These are phyloP conservation scores for Paecilomyces sp. DNA, from an alignment of 2,329 filamentous ascomycete genomes.

Conservation along the genomic window DNA sequence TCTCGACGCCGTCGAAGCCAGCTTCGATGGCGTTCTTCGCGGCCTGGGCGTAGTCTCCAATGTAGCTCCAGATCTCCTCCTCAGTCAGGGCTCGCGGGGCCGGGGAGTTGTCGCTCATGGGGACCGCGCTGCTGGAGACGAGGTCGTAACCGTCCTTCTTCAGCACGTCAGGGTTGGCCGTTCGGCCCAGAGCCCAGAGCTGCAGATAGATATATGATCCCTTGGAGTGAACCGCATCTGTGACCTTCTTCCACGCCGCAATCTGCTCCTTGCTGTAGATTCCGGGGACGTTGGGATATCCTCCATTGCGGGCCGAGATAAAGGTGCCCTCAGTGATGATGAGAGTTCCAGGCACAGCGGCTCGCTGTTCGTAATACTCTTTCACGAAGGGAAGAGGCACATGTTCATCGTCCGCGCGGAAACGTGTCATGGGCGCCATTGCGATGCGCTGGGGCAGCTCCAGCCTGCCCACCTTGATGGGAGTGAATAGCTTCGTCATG, in stretches of 20 bases:
- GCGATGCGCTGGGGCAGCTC: slow-evolving; percentile 42
- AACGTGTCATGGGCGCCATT: slow-evolving; percentile 54
- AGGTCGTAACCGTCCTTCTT: slow-evolving; percentile 5
- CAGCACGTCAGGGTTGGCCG: slow-evolving; percentile 34
- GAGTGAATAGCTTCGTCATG: slow-evolving; percentile 12
- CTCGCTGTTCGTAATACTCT: slow-evolving; percentile 51
- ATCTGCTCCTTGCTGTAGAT: slow-evolving; percentile 53
- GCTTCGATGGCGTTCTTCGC: slow-evolving; percentile 42
- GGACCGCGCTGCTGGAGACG: background rate
- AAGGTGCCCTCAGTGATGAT: slow-evolving; percentile 54
- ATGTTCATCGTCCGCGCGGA: slow-evolving; percentile 44
- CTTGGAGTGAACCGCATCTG: slow-evolving; percentile 56
- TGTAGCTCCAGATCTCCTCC: background rate
- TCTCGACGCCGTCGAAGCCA: slow-evolving; percentile 70
- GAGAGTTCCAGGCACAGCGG: slow-evolving; percentile 46
- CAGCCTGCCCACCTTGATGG: slow-evolving; percentile 35
- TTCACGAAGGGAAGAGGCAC: slow-evolving; percentile 37
- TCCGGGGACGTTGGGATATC: slow-evolving; percentile 49
- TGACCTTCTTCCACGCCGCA: slow-evolving; percentile 53
- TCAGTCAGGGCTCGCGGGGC: slow-evolving; percentile 1
- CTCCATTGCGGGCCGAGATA: slow-evolving; percentile 41
- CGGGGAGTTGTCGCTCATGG: background rate
- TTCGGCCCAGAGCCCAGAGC: slow-evolving; percentile 55
- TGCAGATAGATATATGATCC: slow-evolving; percentile 56
- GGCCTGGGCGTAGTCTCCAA: background rate